phyloP scores from a whole-genome alignment of 2,329 filamentous ascomycete genomes.

The Colletotrichum sp. region DNA sequence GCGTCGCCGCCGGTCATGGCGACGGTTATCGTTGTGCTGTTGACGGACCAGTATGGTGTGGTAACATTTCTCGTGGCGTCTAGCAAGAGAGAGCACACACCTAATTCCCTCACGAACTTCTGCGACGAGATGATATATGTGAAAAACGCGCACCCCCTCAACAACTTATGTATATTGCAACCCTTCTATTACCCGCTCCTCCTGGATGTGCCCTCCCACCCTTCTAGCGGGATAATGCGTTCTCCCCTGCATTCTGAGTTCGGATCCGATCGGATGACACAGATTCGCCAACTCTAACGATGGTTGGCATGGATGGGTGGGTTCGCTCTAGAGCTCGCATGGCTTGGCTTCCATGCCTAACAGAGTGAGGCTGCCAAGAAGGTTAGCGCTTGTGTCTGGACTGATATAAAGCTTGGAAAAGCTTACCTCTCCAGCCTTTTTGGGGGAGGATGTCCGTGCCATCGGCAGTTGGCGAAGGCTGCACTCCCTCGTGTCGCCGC shows the following conservation, averaged over 20 bases:
- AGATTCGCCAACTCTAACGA: conserved; percentile 18
- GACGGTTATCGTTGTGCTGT: background rate
- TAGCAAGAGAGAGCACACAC: background rate
- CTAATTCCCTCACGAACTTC: background rate
- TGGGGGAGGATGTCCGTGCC: background rate
- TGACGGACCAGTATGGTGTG: background rate
- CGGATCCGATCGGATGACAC: conserved; percentile 17
- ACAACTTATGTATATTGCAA: conserved; percentile 1
- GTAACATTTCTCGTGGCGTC: background rate
- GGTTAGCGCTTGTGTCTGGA: conserved; percentile 17
- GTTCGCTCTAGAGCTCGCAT: background rate
- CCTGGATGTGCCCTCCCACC: background rate
- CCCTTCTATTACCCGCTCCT: background rate
- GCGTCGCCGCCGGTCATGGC: conserved; percentile 14
- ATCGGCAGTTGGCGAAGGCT: background rate
- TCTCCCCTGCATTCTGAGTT: background rate
- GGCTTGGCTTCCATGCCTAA: background rate
- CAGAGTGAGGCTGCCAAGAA: conserved; percentile 19
- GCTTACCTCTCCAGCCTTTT: background rate
- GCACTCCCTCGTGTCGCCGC: background rate
- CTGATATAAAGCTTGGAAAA: conserved; percentile 5
- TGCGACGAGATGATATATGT: background rate
- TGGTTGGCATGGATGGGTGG: background rate
- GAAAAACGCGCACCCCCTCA: background rate
- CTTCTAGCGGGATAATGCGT: background rate